A percentile compares a stretch with the other conserved stretches of the same genome.
Evolutionary conservation across 2,329 filamentous ascomycete genomes (phyloP).

Genomic region (Diaporthe destruens): DNA sequence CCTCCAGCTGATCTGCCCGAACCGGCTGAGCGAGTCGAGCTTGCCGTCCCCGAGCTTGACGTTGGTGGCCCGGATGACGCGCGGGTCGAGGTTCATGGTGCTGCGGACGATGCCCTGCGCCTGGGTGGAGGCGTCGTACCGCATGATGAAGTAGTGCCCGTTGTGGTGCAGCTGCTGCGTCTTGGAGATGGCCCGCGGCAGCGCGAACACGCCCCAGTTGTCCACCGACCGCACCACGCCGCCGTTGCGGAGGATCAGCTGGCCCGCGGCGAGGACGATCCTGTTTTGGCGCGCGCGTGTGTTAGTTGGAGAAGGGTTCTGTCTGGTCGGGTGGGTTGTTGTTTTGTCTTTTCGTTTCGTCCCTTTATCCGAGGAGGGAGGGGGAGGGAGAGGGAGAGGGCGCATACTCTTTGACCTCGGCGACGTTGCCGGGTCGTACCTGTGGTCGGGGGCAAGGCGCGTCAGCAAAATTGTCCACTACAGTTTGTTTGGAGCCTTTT

Average conservation of each 20-base stretch:
- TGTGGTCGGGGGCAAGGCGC: constrained; percentile 53
- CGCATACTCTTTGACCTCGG: constrained; percentile 93
- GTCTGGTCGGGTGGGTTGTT: not conserved
- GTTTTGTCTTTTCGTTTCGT: not conserved
- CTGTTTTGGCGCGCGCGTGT: constrained; percentile 59
- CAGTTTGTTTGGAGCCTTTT: too few species aligned
- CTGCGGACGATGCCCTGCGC: constrained; percentile 81
- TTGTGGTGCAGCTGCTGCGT: constrained; percentile 86
- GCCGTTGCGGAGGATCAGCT: constrained; percentile 82
- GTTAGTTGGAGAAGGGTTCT: too few species aligned
- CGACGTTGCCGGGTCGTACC: constrained; percentile 91
- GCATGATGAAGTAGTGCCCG: constrained; percentile 98
- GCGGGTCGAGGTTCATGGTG: constrained; percentile 86
- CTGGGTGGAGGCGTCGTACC: constrained; percentile 83
- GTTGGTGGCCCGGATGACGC: constrained; percentile 88
- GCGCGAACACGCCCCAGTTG: constrained; percentile 94
- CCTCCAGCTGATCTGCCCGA: constrained; percentile 64
- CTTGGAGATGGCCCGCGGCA: constrained; percentile 82
- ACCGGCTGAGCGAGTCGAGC: constrained; percentile 73
- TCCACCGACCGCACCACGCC: constrained; percentile 92
- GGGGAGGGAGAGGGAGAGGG: constrained; percentile 46
- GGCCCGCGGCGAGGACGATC: constrained; percentile 88
- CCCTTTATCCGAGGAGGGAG: constrained; percentile 2
- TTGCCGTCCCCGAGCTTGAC: constrained; percentile 92
- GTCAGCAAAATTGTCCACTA: not conserved